phyloP scores from a whole-genome alignment of 257 asterid species.

The Nemophila menziesii region DNA sequence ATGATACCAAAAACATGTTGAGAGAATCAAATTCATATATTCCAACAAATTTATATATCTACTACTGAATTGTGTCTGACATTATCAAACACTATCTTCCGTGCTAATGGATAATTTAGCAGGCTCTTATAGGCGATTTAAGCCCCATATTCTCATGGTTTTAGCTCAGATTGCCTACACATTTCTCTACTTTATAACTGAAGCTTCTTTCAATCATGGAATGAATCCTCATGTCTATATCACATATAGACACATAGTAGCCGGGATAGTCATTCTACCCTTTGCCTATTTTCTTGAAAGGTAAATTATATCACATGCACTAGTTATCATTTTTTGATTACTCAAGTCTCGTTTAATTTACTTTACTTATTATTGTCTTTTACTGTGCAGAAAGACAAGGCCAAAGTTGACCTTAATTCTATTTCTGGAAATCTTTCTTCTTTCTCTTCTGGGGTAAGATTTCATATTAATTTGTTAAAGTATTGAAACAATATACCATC shows the following conservation, averaged over 20 bases:
- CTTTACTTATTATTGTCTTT: background rate
- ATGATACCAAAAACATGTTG: conserved; percentile 26
- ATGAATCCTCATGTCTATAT: conserved; percentile 64
- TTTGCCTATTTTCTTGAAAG: conserved; percentile 67
- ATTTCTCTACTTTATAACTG: conserved; percentile 48
- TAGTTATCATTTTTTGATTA: background rate
- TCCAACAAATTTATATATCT: conserved; percentile 10
- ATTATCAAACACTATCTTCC: background rate
- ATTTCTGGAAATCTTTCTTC: conserved; percentile 41
- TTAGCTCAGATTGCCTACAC: conserved; percentile 44
- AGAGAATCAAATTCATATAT: conserved; percentile 21
- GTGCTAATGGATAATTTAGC: conserved; percentile 8
- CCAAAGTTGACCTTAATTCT: conserved; percentile 44
- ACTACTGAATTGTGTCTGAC: background rate
- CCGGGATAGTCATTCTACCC: conserved; percentile 38
- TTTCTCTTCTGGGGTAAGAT: conserved; percentile 57
- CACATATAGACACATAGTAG: conserved; percentile 48
- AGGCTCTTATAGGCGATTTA: conserved; percentile 21
- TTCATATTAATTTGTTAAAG: background rate
- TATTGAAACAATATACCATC: background rate
- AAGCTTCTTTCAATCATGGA: conserved; percentile 73
- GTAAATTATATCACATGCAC: conserved; percentile 13
- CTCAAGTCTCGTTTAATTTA: background rate
- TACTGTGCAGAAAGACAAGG: conserved; percentile 39
- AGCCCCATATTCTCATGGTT: conserved; percentile 64